A percentile compares a stretch with the other conserved stretches of the same genome.
Conservation (phyloP, 208 protist species). For the Borovskyia barvae region DNA sequence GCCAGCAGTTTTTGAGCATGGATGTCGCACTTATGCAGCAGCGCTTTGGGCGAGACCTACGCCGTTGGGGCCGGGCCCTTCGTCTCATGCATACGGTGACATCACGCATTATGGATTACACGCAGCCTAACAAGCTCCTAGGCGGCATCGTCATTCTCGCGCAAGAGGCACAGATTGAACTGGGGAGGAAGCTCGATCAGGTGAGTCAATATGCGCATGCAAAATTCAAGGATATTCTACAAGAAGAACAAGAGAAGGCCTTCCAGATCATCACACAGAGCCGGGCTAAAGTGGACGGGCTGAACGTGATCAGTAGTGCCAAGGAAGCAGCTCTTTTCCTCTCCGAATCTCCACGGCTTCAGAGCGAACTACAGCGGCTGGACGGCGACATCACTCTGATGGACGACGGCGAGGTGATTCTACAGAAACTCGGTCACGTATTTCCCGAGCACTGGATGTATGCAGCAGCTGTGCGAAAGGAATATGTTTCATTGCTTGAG, state of each 20-base stretch:
- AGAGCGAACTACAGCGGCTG: conserved; percentile 58
- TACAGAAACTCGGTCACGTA: conserved; percentile 85
- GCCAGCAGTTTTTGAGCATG: conserved; percentile 83
- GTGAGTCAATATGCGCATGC: conserved; percentile 70
- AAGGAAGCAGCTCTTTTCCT: conserved; percentile 73
- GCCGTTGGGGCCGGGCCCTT: conserved; percentile 66
- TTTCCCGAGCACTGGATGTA: conserved; percentile 94
- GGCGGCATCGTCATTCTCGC: conserved; percentile 84
- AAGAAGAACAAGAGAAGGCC: conserved; percentile 54
- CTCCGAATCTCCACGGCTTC: conserved; percentile 68
- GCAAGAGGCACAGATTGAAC: conserved; percentile 81
- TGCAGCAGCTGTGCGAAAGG: conserved; percentile 84
- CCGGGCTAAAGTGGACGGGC: conserved; percentile 68
- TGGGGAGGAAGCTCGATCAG: conserved; percentile 81
- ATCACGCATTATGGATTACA: conserved; percentile 79
- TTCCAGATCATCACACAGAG: conserved; percentile 55
- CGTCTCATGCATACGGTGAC: conserved; percentile 67
- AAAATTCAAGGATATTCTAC: conserved; percentile 84
- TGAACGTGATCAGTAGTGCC: conserved; percentile 89
- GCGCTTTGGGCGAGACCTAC: conserved; percentile 71
- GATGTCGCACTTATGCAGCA: conserved; percentile 84
- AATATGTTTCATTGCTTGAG: conserved; percentile 92
- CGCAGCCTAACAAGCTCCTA: conserved; percentile 80
- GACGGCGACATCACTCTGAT: conserved; percentile 67
- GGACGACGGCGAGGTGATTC: conserved; percentile 76